phyloP scores from a whole-genome alignment of 129 eudicot species.

The Escallonia herrerae region DNA sequence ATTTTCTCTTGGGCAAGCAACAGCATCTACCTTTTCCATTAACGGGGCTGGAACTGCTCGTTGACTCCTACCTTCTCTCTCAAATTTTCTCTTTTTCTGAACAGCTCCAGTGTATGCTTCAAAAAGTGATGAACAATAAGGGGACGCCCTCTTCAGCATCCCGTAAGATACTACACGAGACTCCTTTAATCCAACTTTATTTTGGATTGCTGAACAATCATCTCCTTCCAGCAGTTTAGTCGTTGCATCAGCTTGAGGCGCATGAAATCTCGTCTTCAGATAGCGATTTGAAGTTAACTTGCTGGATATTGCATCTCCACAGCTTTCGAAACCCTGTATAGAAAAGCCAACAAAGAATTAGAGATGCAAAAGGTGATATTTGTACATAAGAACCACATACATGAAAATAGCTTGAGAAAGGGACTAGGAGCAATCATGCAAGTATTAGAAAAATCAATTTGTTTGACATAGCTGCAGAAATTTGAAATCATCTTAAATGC shows the following conservation, averaged over 20 bases:
- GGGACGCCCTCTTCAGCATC: constrained; percentile 45
- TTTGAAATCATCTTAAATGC: too few species aligned
- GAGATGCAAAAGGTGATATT: neutral
- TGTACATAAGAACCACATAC: too few species aligned
- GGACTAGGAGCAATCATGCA: too few species aligned
- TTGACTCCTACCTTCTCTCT: constrained; percentile 25
- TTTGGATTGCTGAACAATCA: constrained; percentile 20
- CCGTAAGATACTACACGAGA: constrained; percentile 21
- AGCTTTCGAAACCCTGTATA: constrained; percentile 26
- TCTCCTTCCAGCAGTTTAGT: constrained; percentile 10
- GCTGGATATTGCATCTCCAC: constrained; percentile 17
- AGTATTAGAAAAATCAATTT: too few species aligned
- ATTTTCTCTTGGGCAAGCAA: constrained; percentile 33
- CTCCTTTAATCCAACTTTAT: constrained; percentile 24
- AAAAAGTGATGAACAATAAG: constrained; percentile 31
- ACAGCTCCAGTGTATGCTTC: constrained; percentile 31
- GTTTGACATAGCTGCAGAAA: too few species aligned
- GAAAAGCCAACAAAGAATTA: constrained; percentile 11
- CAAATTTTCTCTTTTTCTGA: constrained; percentile 36
- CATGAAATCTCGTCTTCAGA: constrained; percentile 17
- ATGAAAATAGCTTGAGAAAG: too few species aligned
- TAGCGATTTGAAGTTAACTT: constrained; percentile 24
- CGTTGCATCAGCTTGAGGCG: constrained; percentile 18
- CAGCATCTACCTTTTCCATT: constrained; percentile 69
- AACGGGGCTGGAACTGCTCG: constrained; percentile 21